These are phyloP conservation scores for Gaertneriomyces semiglobifer DNA, from an alignment of 192 early-diverging fungal species.

Conservation along the genomic window DNA sequence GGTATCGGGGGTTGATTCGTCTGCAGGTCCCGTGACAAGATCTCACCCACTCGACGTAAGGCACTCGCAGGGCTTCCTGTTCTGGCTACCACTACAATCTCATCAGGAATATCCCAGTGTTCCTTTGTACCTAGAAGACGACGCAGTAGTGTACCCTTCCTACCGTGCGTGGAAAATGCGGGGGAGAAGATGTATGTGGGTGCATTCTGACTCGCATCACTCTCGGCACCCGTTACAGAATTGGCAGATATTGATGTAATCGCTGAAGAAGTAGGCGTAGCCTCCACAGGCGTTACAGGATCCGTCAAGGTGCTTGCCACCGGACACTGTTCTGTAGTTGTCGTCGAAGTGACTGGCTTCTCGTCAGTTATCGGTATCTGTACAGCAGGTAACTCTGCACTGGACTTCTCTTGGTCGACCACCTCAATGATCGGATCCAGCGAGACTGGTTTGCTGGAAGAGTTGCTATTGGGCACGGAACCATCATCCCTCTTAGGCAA, in stretches of 20 bases:
- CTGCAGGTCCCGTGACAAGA: background rate
- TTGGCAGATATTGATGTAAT: background rate
- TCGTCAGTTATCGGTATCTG: too few relatives aligned
- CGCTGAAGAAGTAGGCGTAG: background rate
- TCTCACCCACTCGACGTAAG: background rate
- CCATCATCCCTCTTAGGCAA: background rate
- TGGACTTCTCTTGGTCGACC: too few relatives aligned
- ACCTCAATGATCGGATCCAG: too few relatives aligned
- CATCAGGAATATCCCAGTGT: conserved; percentile 20
- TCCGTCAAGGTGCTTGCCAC: background rate
- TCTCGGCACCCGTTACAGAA: too few relatives aligned
- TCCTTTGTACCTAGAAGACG: conserved; percentile 19
- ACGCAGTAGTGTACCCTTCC: conserved; percentile 24
- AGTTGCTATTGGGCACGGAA: background rate
- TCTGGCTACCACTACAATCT: conserved; percentile 23
- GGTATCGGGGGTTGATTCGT: background rate
- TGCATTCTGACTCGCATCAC: background rate
- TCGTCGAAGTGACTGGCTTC: too few relatives aligned
- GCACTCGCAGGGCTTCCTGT: background rate
- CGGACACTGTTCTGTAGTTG: too few relatives aligned
- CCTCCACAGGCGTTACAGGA: background rate
- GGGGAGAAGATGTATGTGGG: conserved; percentile 29
- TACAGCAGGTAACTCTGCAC: too few relatives aligned
- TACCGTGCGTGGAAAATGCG: conserved; percentile 24
- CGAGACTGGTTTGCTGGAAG: too few relatives aligned